These are phyloP conservation scores for Penicillium sp. DNA, from an alignment of 2,329 filamentous ascomycete genomes.

Conservation along the genomic window DNA sequence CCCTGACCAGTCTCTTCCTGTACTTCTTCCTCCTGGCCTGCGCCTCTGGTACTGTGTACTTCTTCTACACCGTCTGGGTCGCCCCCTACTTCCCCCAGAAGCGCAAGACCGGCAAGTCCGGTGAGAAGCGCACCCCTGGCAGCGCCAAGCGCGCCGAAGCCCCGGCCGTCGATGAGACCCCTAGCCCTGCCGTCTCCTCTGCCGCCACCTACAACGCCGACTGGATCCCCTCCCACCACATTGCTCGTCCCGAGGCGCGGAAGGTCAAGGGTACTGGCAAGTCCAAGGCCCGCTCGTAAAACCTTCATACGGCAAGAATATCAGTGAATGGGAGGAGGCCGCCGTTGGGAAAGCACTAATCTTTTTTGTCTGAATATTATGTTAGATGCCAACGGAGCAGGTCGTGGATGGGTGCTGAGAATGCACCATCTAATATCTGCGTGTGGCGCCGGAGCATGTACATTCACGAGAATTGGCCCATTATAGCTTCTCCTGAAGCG, in stretches of 20 bases:
- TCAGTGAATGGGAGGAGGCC: slow-evolving; percentile 3
- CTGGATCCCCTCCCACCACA: slow-evolving; percentile 88
- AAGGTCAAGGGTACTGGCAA: slow-evolving; percentile 52
- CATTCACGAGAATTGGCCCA: slow-evolving; percentile 11
- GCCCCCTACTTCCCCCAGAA: slow-evolving; percentile 90
- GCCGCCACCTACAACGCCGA: slow-evolving; percentile 79
- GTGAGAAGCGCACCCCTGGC: slow-evolving; percentile 44
- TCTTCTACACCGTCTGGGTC: slow-evolving; percentile 98
- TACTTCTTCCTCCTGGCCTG: slow-evolving; percentile 81
- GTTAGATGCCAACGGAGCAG: slow-evolving; percentile 1
- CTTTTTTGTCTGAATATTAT: slow-evolving; percentile 1
- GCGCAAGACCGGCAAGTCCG: slow-evolving; percentile 23
- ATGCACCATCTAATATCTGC: slow-evolving; percentile 9
- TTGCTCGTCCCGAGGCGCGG: slow-evolving; percentile 73
- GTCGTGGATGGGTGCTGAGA: slow-evolving; percentile 12
- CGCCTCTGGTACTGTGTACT: slow-evolving; percentile 80
- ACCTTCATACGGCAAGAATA: slow-evolving; percentile 7
- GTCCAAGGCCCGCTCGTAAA: slow-evolving; percentile 36
- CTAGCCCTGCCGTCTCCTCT: slow-evolving; percentile 64
- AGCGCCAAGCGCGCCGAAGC: slow-evolving; percentile 65
- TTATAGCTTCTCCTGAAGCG: slow-evolving; percentile 4
- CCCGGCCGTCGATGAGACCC: slow-evolving; percentile 58
- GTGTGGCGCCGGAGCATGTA: slow-evolving; percentile 14
- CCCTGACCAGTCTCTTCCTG: slow-evolving; percentile 74
- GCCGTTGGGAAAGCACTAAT: slow-evolving; percentile 6